phyloP scores from a whole-genome alignment of 805 yeast genomes.

The Barnettozyma wickerhamii region DNA sequence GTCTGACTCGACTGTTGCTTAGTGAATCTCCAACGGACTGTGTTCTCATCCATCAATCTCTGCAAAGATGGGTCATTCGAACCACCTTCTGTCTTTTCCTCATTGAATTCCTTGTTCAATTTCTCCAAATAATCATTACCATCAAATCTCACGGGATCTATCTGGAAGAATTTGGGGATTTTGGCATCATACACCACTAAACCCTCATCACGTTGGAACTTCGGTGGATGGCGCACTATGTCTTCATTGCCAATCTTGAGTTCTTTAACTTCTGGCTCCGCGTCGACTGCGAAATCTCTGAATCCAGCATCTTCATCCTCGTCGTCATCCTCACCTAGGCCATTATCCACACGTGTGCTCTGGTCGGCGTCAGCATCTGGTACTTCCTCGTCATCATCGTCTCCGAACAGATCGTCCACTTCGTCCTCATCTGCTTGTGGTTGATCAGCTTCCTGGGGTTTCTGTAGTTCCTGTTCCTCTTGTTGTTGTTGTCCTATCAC shows the following conservation, averaged over 20 bases:
- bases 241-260: slow-evolving; percentile 42
- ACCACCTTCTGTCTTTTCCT: slow-evolving; percentile 35
- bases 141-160: slow-evolving; percentile 86
- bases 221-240: slow-evolving; percentile 37
- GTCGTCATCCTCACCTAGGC: slow-evolving; percentile 25
- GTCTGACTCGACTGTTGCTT: slow-evolving; percentile 43
- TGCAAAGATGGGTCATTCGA: slow-evolving; percentile 52
- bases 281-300: slow-evolving; percentile 9
- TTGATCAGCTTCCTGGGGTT: slow-evolving; percentile 25
- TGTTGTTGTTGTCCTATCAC: slow-evolving; percentile 6
- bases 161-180: slow-evolving; percentile 76
- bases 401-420: slow-evolving; percentile 37
- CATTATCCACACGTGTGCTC: not conserved
- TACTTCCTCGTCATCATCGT: slow-evolving; percentile 25
- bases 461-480: slow-evolving; percentile 13
- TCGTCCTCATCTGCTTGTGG: slow-evolving; percentile 18
- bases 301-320: slow-evolving; percentile 32
- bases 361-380: slow-evolving; percentile 2
- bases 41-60: slow-evolving; percentile 70
- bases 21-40: slow-evolving; percentile 92
- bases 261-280: slow-evolving; percentile 13
- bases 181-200: slow-evolving; percentile 46
- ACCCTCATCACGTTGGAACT: slow-evolving; percentile 31
- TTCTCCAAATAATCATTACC: slow-evolving; percentile 58
- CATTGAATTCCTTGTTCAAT: slow-evolving; percentile 39